Base-by-base conservation (phyloP, 2,329 filamentous ascomycete species). In the Ascochyta rabiei region DNA sequence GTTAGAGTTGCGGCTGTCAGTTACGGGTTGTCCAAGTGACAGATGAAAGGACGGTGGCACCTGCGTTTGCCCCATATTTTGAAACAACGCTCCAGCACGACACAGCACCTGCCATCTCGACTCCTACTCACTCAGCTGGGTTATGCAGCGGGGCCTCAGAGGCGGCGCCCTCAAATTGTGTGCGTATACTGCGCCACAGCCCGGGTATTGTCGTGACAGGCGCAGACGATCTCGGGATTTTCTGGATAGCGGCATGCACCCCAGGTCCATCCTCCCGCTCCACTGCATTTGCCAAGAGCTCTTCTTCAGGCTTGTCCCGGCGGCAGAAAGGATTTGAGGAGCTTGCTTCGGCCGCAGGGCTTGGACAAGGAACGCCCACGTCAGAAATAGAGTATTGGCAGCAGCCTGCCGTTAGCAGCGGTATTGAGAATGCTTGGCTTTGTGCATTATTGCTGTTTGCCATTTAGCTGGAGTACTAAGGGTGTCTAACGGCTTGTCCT, bases 281-380 rank as follows among this genome's bases (percentile, higher is more conserved):
- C 51, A 60, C 51, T 59, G 30, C 45, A 28, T 12, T n/a, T 19
- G 42, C 30, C 43, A 67, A 63, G 63, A 55, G 24, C 50, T 63
- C 59, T 65, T 60, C 48, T 62, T 39, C 48, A 62, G 61, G 39
- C 63, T 66, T 66, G 63, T 68, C 64, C 65, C 65, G 65, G 46
- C 54, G 65, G 65, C 38, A 64, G 60, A 67, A 66, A 31, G 47
- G 41, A 6, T 19, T 26, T 48, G 52, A 33, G 23, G 57, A 61
- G 59, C 57, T 59, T 65, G 51, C 30, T 58, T 44, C 41, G 54
- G 48, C 52, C 43, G 51, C 46, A 46, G 50, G 41, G 42, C 35
- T 45, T 41, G 23, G 35, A 31, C 8, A 13, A 39, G 26, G 41
- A 18, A 10, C 5, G 31, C 7, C 6, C 15, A 19, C 26, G 13